Percentiles rank a stretch among this genome's conserved stretches.
phyloP scores from a whole-genome alignment of 345 rosid species.

The Physaria fendleri region DNA sequence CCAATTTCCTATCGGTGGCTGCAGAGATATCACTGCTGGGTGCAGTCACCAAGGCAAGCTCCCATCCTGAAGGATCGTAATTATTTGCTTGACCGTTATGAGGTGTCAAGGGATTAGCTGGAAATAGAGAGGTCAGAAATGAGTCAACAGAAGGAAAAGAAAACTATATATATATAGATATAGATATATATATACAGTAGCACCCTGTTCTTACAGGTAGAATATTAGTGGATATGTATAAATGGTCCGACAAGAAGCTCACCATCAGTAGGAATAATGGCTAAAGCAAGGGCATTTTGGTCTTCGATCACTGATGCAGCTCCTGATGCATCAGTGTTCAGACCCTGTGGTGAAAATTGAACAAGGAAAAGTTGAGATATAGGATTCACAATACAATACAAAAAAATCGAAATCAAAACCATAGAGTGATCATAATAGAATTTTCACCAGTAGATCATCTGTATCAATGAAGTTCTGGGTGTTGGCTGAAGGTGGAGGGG shows the following conservation, averaged over 20 bases:
- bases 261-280: constrained; percentile 67
- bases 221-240: too few relatives aligned
- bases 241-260: constrained; percentile 24
- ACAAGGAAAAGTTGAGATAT: not conserved
- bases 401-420: not conserved
- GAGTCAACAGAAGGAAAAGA: not conserved
- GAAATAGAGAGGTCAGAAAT: not conserved
- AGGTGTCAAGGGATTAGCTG: constrained; percentile 38
- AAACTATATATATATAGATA: too few relatives aligned
- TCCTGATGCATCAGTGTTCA: constrained; percentile 39
- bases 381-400: not conserved
- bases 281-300: constrained; percentile 86
- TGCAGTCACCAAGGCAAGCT: constrained; percentile 76
- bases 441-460: constrained; percentile 76
- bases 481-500: constrained; percentile 41
- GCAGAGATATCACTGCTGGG: constrained; percentile 74
- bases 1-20: constrained; percentile 78
- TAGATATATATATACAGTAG: too few relatives aligned
- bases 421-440: not conserved
- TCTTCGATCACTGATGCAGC: constrained; percentile 82
- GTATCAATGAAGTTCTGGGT: constrained; percentile 54
- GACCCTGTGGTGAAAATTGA: constrained; percentile 47
- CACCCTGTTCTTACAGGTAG: not conserved
- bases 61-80: constrained; percentile 95
- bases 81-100: constrained; percentile 47